Conservation (phyloP, 1,139 yeast genomes). For the Scheffersomyces insectosa region DNA sequence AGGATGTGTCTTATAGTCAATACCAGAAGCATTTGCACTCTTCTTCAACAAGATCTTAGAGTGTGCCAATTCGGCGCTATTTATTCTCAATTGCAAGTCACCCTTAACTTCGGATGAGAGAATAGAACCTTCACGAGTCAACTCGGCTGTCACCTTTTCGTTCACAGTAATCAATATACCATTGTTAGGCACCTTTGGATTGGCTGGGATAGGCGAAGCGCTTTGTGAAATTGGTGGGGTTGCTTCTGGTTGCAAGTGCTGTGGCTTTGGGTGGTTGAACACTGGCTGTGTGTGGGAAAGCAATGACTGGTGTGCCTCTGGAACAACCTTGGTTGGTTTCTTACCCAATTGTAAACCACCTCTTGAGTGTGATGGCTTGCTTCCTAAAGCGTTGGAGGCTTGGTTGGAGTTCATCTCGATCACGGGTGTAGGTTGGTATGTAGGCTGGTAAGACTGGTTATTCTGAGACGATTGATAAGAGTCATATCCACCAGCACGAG, state of each 20-base stretch:
- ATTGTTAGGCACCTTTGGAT: slow-evolving; percentile 53
- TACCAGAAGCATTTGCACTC: slow-evolving; percentile 45
- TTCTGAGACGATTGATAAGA: slow-evolving; percentile 24
- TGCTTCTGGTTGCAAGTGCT: slow-evolving; percentile 11
- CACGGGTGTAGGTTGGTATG: slow-evolving; percentile 37
- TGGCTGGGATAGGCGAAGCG: slow-evolving; percentile 25
- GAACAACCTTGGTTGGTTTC: slow-evolving; percentile 39
- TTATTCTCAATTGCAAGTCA: slow-evolving; percentile 84
- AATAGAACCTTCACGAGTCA: slow-evolving; percentile 83
- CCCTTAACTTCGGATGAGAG: slow-evolving; percentile 82
- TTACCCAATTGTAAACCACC: slow-evolving; percentile 84
- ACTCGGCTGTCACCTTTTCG: slow-evolving; percentile 76
- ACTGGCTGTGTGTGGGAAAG: slow-evolving; percentile 30
- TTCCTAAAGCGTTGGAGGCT: slow-evolving; percentile 4
- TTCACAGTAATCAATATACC: slow-evolving; percentile 79
- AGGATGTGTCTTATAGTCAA: slow-evolving; percentile 92
- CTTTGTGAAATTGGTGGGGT: slow-evolving; percentile 18
- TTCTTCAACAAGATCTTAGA: slow-evolving; percentile 62
- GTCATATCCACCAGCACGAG: slow-evolving; percentile 16
- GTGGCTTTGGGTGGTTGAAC: slow-evolving; percentile 21
- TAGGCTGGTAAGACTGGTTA: slow-evolving; percentile 29
- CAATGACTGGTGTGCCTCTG: slow-evolving; percentile 46
- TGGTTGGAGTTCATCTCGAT: slow-evolving; percentile 19
- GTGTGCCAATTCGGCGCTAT: slow-evolving; percentile 65
- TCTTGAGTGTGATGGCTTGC: slow-evolving; percentile 43